Evolutionary conservation across 2,329 filamentous ascomycete genomes (phyloP).

Genomic region (Ceratocystis diversiconidia): DNA sequence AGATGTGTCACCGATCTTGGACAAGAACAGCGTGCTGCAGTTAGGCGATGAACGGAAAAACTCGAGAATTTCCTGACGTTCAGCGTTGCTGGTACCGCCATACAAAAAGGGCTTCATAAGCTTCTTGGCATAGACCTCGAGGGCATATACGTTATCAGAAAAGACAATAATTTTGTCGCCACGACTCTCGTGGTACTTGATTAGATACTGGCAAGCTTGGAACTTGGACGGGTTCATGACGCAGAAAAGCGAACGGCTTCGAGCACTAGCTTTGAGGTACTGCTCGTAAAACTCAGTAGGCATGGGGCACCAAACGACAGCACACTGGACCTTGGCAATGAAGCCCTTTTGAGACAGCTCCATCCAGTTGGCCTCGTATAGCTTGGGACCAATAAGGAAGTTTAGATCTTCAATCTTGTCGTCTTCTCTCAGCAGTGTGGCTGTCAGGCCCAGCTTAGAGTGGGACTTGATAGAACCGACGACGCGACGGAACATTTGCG

Average conservation of each 20-base stretch:
- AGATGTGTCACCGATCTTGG: slow-evolving; percentile 97
- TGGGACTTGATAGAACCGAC: slow-evolving; percentile 88
- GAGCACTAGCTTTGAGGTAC: slow-evolving; percentile 57
- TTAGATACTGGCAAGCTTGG: slow-evolving; percentile 94
- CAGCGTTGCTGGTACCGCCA: slow-evolving; percentile 70
- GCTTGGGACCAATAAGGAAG: slow-evolving; percentile 90
- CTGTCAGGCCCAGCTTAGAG: slow-evolving; percentile 86
- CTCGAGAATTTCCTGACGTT: slow-evolving; percentile 74
- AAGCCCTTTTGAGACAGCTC: slow-evolving; percentile 92
- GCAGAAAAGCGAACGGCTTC: slow-evolving; percentile 47
- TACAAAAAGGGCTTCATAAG: slow-evolving; percentile 82
- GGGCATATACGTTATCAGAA: slow-evolving; percentile 89
- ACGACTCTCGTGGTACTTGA: slow-evolving; percentile 87
- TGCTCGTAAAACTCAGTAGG: slow-evolving; percentile 95
- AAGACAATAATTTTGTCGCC: slow-evolving; percentile 98
- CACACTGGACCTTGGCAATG: slow-evolving; percentile 93
- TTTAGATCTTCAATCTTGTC: slow-evolving; percentile 97
- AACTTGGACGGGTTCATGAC: slow-evolving; percentile 98
- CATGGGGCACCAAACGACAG: slow-evolving; percentile 99
- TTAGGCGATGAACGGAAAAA: slow-evolving; percentile 89
- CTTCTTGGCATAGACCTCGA: slow-evolving; percentile 72
- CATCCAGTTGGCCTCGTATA: slow-evolving; percentile 99
- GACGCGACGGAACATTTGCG: slow-evolving; percentile 89
- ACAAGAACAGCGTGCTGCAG: slow-evolving; percentile 87
- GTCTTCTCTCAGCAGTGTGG: slow-evolving; percentile 86